These are phyloP conservation scores for Nicotiana undulata DNA, from an alignment of 257 asterid genomes.

Conservation along the genomic window DNA sequence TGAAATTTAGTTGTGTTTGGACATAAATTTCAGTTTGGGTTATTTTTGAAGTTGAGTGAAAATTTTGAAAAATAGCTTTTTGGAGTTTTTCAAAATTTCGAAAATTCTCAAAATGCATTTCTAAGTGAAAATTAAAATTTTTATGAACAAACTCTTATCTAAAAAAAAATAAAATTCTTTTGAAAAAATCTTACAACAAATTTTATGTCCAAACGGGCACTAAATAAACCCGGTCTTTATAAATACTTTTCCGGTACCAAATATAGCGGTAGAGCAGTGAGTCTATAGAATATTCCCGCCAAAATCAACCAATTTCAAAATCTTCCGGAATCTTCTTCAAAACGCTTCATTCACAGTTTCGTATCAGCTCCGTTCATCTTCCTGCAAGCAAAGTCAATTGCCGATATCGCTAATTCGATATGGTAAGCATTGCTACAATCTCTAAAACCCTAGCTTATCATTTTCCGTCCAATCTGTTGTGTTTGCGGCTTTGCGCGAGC, in stretches of 20 bases:
- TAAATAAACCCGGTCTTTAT: not conserved
- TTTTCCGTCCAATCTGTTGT: not conserved
- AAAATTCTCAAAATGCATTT: no score
- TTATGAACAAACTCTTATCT: no score
- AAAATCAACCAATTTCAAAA: not conserved
- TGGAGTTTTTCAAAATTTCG: no score
- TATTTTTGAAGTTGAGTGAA: no score
- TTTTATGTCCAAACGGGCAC: no score
- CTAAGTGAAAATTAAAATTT: no score
- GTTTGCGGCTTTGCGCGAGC: no score
- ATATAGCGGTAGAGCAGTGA: not conserved
- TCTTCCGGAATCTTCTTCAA: slow-evolving; percentile 3
- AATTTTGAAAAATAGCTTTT: no score
- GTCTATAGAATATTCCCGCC: not conserved
- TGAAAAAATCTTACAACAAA: no score
- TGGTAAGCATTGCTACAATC: not conserved
- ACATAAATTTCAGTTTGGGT: no score
- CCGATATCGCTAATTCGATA: not conserved
- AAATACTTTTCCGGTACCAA: not conserved
- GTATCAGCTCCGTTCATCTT: not conserved
- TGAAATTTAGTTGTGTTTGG: no score
- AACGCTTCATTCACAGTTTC: not conserved
- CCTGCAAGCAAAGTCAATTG: not conserved
- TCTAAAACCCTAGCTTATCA: not conserved
- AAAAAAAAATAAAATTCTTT: no score